Base-by-base conservation (phyloP, 2,329 filamentous ascomycete genomes). In the Penicillium sclerotiorum region DNA sequence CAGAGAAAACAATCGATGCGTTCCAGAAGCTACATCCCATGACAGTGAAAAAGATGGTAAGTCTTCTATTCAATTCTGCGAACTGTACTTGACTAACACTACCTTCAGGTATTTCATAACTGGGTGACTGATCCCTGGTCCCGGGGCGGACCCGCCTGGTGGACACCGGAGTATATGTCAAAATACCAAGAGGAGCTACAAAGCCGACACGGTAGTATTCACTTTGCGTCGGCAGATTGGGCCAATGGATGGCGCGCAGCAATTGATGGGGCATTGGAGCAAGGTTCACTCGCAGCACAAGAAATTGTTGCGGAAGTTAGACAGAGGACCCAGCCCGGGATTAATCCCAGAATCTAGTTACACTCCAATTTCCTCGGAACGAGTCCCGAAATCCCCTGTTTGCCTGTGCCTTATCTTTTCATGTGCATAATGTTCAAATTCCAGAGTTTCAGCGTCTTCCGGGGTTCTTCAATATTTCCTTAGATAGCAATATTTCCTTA, bases 41-140 rank as follows among this genome's bases (percentile, higher is more conserved):
- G 48, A 36, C 38, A 12, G 27, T 51, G 11, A 51, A 51, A 20
- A 51, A 51, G 22, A 47, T 36, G 11, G 48, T 51, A 39, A 50
- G 45, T 36, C 3, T 36, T 4, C 33, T n/a, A 12, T 3, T 36
- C 8, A 12, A 15, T 20, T 20, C 3, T 36, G 13, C 18, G 8
- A n/a, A 17, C n/a, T 8, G 20, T n/a, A n/a, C 32, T 17, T 27
- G 13, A 27, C 21, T 27, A 32, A 43, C 11, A 7, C 15, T 13
- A 36, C 8, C 2, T 15, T 15, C 30, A 49, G 44, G 36, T 47
- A 9, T 47, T 39, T 12, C 44, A 47, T 27, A 40, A 47, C n/a
- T 47, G 44, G 44, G 9, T 12, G 1, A 40, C 44, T 27, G 44
- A 47, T 21, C 47, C 47, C 20, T 50, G 41, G 40, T 22, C 43